Evolutionary conservation across 805 yeast species (phyloP).

Genomic region (Brettanomyces nanus): DNA sequence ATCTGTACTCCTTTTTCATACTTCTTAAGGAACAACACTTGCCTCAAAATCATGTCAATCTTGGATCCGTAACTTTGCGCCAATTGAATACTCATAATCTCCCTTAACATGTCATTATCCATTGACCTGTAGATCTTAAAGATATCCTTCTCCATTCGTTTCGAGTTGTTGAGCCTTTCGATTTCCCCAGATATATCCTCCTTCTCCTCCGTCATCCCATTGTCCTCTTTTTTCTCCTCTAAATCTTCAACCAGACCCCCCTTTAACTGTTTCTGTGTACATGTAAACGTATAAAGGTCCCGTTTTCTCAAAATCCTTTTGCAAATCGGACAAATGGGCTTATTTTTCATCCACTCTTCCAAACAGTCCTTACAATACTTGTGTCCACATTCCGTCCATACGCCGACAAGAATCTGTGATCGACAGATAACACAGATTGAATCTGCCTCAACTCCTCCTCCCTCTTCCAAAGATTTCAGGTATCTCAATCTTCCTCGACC

Average conservation of each 20-base stretch:
- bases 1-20: slow-evolving; percentile 64
- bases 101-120: slow-evolving; percentile 31
- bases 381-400: slow-evolving; percentile 88
- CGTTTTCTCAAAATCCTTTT: slow-evolving; percentile 39
- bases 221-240: background rate
- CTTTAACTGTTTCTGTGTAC: slow-evolving; percentile 41
- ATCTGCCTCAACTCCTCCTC: slow-evolving; percentile 26
- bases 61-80: slow-evolving; percentile 69
- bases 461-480: slow-evolving; percentile 31
- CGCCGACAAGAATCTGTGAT: slow-evolving; percentile 59
- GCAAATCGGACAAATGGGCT: slow-evolving; percentile 73
- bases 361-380: slow-evolving; percentile 80
- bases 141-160: slow-evolving; percentile 23
- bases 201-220: slow-evolving; percentile 3
- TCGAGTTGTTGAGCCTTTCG: slow-evolving; percentile 15
- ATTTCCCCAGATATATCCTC: slow-evolving; percentile 14
- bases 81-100: slow-evolving; percentile 37
- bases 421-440: slow-evolving; percentile 73
- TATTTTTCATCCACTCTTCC: slow-evolving; percentile 53
- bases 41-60: slow-evolving; percentile 72
- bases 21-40: slow-evolving; percentile 53
- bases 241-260: slow-evolving; percentile 35
- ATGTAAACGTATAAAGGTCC: slow-evolving; percentile 66
- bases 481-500: slow-evolving; percentile 39
- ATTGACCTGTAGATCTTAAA: slow-evolving; percentile 39